Base-by-base conservation (phyloP, 2,329 filamentous ascomycete genomes). In the Arthroderma uncinatum region DNA sequence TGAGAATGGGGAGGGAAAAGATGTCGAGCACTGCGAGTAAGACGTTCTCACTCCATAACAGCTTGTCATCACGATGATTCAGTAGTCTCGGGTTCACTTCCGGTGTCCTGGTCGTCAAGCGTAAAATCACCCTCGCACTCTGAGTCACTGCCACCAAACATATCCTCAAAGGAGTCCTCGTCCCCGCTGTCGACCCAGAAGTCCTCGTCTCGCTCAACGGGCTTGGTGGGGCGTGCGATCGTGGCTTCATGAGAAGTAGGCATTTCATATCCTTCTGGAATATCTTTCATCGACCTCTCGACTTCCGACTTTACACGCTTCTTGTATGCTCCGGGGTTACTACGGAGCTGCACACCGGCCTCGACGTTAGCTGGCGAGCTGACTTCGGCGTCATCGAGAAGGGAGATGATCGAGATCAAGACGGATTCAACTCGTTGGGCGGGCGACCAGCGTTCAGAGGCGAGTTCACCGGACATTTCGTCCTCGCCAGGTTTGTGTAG, bases 331-430 rank as follows among this genome's bases (percentile, higher is more conserved):
- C 77, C 75, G 0, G 83, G 82, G 33, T 85, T 73, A 64, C 91
- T 89, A 59, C 92, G 84, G 66, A 94, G 85, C 76, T 90, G 81
- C 23, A 96, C 86, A 58, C 89, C 83, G 1, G 93, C 92, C 64
- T 97, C 92, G 57, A 97, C 91, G 69, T 97, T 97, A 61, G 92
- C 93, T 0, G 93, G 89, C 0, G 90, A 95, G 64, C 84, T 89
- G 66, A 94, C 89, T 72, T 98, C 92, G 12, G 92, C 89, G 65
- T 95, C 89, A 69, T 97, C 93, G 57, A 98, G 83, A 1, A 98
- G 82, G 4, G 93, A 86, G 6, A 97, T 81, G 16, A 97, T 88
- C 7, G 89, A 95, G 61, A 95, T 89, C 16, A 98, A 81, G 36
- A 98, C 91, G 1, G 90, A 94, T 74, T 97, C 93, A 52, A 94